A percentile compares a stretch with the other conserved stretches of the same genome.
Evolutionary conservation across 352 stramenopile species (phyloP).

Genomic region (Globisporangium perplexum): DNA sequence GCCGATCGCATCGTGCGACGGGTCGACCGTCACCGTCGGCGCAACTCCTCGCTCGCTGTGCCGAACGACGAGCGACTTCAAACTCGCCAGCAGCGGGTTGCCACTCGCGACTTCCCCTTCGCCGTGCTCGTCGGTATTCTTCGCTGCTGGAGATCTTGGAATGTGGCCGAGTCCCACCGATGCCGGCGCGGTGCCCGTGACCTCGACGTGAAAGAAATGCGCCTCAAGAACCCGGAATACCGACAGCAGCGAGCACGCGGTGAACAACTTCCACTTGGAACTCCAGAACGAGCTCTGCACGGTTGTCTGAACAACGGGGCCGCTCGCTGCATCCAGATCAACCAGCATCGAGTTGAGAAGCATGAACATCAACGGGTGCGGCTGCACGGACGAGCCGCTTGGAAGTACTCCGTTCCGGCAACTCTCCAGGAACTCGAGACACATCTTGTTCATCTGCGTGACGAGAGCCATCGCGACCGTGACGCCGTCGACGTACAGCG

Average conservation of each 20-base stretch:
- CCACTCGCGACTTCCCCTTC: conserved; percentile 14
- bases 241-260: conserved; percentile 49
- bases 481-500: conserved; percentile 37
- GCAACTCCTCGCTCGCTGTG: conserved; percentile 29
- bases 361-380: conserved; percentile 85
- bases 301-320: conserved; percentile 12
- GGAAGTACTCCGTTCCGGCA: conserved; percentile 60
- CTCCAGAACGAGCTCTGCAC: conserved; percentile 9
- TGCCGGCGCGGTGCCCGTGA: conserved; percentile 65
- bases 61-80: conserved; percentile 59
- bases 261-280: conserved; percentile 64
- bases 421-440: conserved; percentile 68
- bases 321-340: conserved; percentile 30
- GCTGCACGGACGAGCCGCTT: conserved; percentile 58
- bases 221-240: conserved; percentile 70
- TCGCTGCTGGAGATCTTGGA: conserved; percentile 8
- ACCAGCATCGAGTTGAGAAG: conserved; percentile 78
- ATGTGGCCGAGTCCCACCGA: conserved; percentile 82
- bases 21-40: conserved; percentile 5
- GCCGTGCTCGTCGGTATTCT: conserved; percentile 13
- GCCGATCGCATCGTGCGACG: conserved; percentile 27
- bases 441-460: conserved; percentile 58
- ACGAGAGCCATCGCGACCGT: conserved; percentile 53
- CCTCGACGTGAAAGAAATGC: conserved; percentile 84
- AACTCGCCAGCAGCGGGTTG: conserved; percentile 66